phyloP scores from a whole-genome alignment of 768 basidiomycete species.

The Pleurotus pulmonarius region DNA sequence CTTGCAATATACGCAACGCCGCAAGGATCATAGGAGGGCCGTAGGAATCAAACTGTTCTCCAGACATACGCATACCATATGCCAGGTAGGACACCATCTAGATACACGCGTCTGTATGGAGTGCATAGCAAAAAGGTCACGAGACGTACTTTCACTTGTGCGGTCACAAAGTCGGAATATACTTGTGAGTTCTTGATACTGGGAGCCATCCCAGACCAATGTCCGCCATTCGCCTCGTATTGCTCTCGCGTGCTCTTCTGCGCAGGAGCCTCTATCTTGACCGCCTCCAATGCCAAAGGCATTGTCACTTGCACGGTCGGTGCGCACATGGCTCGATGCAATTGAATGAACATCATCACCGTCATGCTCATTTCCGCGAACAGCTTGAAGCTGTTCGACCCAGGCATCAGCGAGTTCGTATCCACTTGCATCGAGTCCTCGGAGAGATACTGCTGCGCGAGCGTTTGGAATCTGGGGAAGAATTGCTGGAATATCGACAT shows the following conservation, averaged over 20 bases:
- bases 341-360: slow-evolving; percentile 86
- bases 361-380: slow-evolving; percentile 92
- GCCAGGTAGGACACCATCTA: slow-evolving; percentile 91
- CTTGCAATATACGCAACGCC: slow-evolving; percentile 85
- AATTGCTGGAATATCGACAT: slow-evolving; percentile 76
- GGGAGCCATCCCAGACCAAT: slow-evolving; percentile 81
- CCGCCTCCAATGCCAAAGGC: slow-evolving; percentile 73
- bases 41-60: slow-evolving; percentile 64
- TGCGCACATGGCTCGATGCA: slow-evolving; percentile 62
- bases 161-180: slow-evolving; percentile 80
- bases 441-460: slow-evolving; percentile 74
- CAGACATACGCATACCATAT: slow-evolving; percentile 70
- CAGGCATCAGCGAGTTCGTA: slow-evolving; percentile 55
- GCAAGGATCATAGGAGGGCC: slow-evolving; percentile 78
- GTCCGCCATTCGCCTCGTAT: slow-evolving; percentile 74
- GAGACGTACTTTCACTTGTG: slow-evolving; percentile 80
- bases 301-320: slow-evolving; percentile 68
- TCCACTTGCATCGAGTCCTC: slow-evolving; percentile 58
- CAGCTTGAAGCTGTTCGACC: slow-evolving; percentile 88
- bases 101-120: slow-evolving; percentile 24
- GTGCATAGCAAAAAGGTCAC: slow-evolving; percentile 70
- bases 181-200: slow-evolving; percentile 67
- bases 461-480: slow-evolving; percentile 65
- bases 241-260: slow-evolving; percentile 76
- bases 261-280: slow-evolving; percentile 76